These are phyloP conservation scores for Colletotrichum sidae DNA, from an alignment of 2,329 filamentous ascomycete species.

Conservation along the genomic window DNA sequence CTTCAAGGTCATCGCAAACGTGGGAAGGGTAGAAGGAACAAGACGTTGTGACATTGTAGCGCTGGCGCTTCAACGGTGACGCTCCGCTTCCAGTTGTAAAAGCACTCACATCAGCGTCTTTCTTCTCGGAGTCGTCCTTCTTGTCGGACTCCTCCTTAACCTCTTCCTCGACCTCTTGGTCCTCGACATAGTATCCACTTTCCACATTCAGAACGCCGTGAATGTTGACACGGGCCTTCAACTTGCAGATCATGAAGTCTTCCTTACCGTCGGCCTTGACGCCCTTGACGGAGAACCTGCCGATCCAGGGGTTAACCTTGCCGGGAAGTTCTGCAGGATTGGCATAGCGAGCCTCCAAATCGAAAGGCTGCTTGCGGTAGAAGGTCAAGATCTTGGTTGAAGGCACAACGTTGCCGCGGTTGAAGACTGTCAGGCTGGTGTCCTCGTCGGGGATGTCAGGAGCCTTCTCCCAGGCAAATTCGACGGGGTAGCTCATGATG, in stretches of 20 bases:
- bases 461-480: conserved; percentile 99
- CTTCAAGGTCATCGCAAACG: conserved; percentile 18
- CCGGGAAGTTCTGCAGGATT: conserved; percentile 88
- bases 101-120: conserved; percentile 79
- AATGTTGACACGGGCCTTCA: conserved; percentile 96
- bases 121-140: conserved; percentile 58
- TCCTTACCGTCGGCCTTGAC: conserved; percentile 94
- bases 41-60: conserved; percentile 3
- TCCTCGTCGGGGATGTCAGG: conserved; percentile 98
- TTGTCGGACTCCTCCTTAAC: conserved; percentile 68
- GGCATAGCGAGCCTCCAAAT: conserved; percentile 93
- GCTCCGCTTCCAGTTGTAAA: conserved; percentile 21
- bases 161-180: conserved; percentile 96
- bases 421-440: conserved; percentile 96
- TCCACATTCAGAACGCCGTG: conserved; percentile 97
- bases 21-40: neutral
- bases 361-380: conserved; percentile 97
- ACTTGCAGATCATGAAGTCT: conserved; percentile 99
- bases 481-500: conserved; percentile 97
- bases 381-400: conserved; percentile 99
- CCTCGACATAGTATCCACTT: conserved; percentile 97
- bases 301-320: conserved; percentile 94
- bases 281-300: conserved; percentile 96
- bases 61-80: conserved; percentile 30
- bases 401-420: conserved; percentile 95